These are phyloP conservation scores for Plasmodium billcollinsi DNA, from an alignment of 169 alveolate genomes.

Conservation along the genomic window DNA sequence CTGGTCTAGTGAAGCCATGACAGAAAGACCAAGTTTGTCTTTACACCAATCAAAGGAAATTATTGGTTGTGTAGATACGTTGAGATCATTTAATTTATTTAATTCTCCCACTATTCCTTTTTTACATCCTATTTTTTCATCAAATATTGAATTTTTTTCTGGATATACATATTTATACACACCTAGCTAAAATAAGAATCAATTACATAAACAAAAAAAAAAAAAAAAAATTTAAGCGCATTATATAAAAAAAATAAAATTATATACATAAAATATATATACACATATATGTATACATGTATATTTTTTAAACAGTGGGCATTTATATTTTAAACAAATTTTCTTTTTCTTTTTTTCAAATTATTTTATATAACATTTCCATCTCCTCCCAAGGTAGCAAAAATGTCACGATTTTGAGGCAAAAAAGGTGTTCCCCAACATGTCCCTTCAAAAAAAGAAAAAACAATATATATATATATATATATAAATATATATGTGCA, in stretches of 20 bases:
- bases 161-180: slow-evolving; percentile 88
- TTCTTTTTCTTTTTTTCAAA: background rate
- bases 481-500: background rate
- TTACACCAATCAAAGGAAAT: slow-evolving; percentile 92
- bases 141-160: slow-evolving; percentile 85
- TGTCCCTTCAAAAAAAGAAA: slow-evolving; percentile 86
- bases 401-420: slow-evolving; percentile 94
- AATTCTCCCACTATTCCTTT: slow-evolving; percentile 93
- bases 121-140: slow-evolving; percentile 78
- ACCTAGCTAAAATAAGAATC: slow-evolving; percentile 87
- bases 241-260: no score
- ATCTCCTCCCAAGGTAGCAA: slow-evolving; percentile 91
- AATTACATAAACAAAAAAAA: background rate
- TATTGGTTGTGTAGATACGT: slow-evolving; percentile 93
- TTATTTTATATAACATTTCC: slow-evolving; percentile 83
- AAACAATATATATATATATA: background rate
- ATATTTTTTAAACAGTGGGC: no score
- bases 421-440: slow-evolving; percentile 94
- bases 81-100: slow-evolving; percentile 91
- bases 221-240: background rate
- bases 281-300: no score
- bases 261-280: background rate
- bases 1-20: slow-evolving; percentile 92
- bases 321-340: no score
- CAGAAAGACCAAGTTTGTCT: slow-evolving; percentile 85